A percentile compares a stretch with the other conserved stretches of the same genome.
These are phyloP conservation scores for Eutrema heterophyllum DNA, from an alignment of 345 rosid genomes.

Conservation along the genomic window DNA sequence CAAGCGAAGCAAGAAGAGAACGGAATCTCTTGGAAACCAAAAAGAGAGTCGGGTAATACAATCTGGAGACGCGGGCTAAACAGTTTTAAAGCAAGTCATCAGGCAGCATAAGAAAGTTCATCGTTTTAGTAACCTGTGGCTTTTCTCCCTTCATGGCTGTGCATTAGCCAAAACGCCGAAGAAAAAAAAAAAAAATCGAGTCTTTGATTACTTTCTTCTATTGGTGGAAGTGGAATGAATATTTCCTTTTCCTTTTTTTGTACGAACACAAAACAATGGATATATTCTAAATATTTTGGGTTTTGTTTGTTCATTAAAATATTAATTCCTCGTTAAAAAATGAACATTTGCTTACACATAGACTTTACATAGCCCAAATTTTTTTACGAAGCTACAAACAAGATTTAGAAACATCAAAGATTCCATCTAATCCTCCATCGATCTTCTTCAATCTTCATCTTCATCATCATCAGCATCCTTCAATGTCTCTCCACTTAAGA, in stretches of 20 bases:
- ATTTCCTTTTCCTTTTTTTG: neutral
- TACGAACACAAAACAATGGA: too few species aligned
- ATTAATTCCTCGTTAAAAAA: neutral
- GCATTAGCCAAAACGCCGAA: too few species aligned
- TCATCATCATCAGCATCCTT: conserved; percentile 62
- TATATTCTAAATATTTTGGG: too few species aligned
- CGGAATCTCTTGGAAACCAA: conserved; percentile 10
- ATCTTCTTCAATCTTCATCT: neutral
- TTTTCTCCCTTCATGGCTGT: neutral
- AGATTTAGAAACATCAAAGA: neutral
- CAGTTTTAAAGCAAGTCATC: neutral
- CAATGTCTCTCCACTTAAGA: conserved; percentile 75
- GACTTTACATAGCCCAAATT: conserved; percentile 18
- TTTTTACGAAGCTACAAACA: conserved; percentile 2
- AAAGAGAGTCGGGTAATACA: too few species aligned
- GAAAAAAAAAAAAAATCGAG: too few species aligned
- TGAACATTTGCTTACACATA: neutral
- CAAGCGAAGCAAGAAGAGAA: neutral
- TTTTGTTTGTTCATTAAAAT: neutral
- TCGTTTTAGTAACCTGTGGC: neutral
- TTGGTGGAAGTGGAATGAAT: too few species aligned
- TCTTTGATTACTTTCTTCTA: too few species aligned
- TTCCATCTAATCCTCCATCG: neutral
- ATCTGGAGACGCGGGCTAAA: neutral
- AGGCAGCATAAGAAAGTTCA: neutral